Conservation (phyloP, 345 rosid genomes). For the Noccaea bulbosa region DNA sequence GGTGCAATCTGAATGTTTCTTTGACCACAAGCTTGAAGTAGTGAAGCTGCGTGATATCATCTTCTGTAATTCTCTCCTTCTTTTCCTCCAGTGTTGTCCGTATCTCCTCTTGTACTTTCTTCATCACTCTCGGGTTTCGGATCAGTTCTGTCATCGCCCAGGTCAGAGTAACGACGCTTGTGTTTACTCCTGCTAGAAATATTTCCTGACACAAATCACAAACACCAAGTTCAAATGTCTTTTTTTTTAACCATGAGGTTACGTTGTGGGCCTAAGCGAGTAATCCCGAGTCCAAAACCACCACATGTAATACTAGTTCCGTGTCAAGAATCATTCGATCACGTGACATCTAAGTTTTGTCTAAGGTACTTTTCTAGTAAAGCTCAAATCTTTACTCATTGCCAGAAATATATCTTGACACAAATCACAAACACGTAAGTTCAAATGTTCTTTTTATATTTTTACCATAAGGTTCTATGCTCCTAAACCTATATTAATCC, state of each 20-base stretch:
- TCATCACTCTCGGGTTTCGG: conserved; percentile 1
- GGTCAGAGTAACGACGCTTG: not conserved
- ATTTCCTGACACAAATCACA: not conserved
- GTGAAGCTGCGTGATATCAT: not conserved
- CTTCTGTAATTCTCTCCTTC: not conserved
- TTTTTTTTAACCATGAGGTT: too few relatives aligned
- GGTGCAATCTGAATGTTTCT: conserved; percentile 2
- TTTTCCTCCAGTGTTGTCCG: not conserved
- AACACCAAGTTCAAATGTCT: too few relatives aligned
- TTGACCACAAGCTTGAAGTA: not conserved
- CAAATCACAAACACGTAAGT: not conserved
- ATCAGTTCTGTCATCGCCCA: conserved; percentile 1
- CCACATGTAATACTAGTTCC: too few relatives aligned
- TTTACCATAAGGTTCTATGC: too few relatives aligned
- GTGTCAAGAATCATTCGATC: too few relatives aligned
- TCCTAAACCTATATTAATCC: too few relatives aligned
- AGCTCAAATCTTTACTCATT: not conserved
- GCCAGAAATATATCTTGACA: not conserved
- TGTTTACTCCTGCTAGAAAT: conserved; percentile 6
- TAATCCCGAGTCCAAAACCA: too few relatives aligned
- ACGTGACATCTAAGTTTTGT: too few relatives aligned
- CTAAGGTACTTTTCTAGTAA: too few relatives aligned
- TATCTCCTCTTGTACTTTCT: not conserved
- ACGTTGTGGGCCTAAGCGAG: too few relatives aligned
- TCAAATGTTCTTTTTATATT: too few relatives aligned